A percentile compares a stretch with the other conserved stretches of the same genome.
Conservation (phyloP, 441 rosid genomes). For the Populus trichocarpa region DNA sequence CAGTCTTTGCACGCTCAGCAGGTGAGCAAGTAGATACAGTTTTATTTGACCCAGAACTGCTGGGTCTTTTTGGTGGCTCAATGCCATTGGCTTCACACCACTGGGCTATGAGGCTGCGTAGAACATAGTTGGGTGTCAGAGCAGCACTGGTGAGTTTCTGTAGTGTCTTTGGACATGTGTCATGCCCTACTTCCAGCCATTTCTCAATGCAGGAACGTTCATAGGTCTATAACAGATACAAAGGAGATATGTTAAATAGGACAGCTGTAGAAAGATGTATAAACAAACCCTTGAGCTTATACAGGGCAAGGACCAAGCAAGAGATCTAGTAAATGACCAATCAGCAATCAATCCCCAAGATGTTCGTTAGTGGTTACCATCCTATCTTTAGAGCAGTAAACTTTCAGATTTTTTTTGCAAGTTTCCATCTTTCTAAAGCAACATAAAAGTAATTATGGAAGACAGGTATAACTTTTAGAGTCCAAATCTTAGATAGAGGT, state of each 20-base stretch:
- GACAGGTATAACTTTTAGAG: not conserved
- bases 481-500: not conserved
- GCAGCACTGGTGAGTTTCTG: conserved; percentile 57
- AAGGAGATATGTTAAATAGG: conserved; percentile 11
- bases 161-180: conserved; percentile 91
- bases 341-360: conserved; percentile 2
- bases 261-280: not conserved
- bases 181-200: conserved; percentile 84
- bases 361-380: not conserved
- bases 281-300: conserved; percentile 9
- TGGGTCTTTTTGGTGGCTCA: conserved; percentile 80
- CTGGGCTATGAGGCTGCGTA: conserved; percentile 91
- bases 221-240: conserved; percentile 61
- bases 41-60: conserved; percentile 63
- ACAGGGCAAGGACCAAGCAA: not conserved
- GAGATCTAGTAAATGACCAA: not conserved
- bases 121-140: conserved; percentile 80
- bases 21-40: conserved; percentile 53
- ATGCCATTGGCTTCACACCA: conserved; percentile 94
- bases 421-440: not conserved
- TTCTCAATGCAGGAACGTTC: conserved; percentile 92
- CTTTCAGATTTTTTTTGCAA: not conserved
- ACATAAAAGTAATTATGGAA: not conserved
- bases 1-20: conserved; percentile 66
- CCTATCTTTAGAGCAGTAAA: not conserved